These are phyloP conservation scores for Graphiopsis chlorocephala DNA, from an alignment of 2,329 filamentous ascomycete genomes.

Conservation along the genomic window DNA sequence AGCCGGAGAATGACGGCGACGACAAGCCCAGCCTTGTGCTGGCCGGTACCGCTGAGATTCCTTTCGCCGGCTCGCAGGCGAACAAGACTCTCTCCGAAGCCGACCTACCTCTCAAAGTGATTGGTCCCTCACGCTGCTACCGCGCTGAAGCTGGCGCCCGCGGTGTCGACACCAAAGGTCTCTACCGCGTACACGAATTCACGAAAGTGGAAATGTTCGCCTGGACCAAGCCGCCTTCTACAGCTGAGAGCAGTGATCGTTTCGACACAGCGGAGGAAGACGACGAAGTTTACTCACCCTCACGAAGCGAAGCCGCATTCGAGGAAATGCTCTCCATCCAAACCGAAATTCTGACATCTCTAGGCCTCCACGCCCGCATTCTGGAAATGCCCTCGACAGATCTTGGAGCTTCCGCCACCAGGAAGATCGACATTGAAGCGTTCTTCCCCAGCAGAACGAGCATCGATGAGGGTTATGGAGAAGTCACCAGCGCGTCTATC, in stretches of 20 bases:
- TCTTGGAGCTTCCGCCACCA: constrained; percentile 79
- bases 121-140: constrained; percentile 89
- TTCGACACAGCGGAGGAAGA: constrained; percentile 27
- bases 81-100: constrained; percentile 63
- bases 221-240: constrained; percentile 59
- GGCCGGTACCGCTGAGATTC: constrained; percentile 90
- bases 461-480: constrained; percentile 76
- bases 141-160: constrained; percentile 90
- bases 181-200: constrained; percentile 97
- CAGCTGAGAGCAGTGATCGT: constrained; percentile 22
- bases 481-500: constrained; percentile 84
- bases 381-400: constrained; percentile 90
- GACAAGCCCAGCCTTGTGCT: constrained; percentile 70
- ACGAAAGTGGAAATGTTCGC: constrained; percentile 98
- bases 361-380: constrained; percentile 81
- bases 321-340: constrained; percentile 85
- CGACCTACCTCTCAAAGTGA: constrained; percentile 72
- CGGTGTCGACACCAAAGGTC: constrained; percentile 85
- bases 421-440: constrained; percentile 92
- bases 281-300: constrained; percentile 17
- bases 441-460: constrained; percentile 79
- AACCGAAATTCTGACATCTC: constrained; percentile 71
- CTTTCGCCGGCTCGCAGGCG: constrained; percentile 86
- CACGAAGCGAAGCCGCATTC: constrained; percentile 60
- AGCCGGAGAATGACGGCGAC: constrained; percentile 45